Evolutionary conservation across 306 rosid species (phyloP).

Genomic region (Lotus japonicus): DNA sequence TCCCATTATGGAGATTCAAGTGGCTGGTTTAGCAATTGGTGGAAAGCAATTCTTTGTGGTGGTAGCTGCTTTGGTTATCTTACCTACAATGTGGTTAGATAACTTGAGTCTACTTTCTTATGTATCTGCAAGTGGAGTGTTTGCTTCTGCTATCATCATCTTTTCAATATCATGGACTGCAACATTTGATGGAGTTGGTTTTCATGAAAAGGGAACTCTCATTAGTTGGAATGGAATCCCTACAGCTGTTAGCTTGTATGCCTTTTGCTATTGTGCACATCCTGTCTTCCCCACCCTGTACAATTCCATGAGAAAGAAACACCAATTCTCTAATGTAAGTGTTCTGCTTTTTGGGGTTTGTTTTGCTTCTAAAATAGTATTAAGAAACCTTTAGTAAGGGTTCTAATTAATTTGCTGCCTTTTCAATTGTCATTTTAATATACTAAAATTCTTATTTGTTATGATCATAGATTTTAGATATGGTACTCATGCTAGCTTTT

Average conservation of each 20-base stretch:
- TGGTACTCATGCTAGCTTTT: too few relatives aligned
- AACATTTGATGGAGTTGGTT: constrained; percentile 50
- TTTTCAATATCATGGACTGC: constrained; percentile 60
- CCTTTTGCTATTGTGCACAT: constrained; percentile 86
- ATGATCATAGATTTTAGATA: too few relatives aligned
- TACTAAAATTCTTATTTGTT: too few relatives aligned
- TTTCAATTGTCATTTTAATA: too few relatives aligned
- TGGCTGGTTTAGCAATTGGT: constrained; percentile 35
- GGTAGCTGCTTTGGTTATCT: constrained; percentile 43
- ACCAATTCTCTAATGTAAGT: constrained; percentile 78
- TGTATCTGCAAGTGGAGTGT: constrained; percentile 77
- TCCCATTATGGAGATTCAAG: constrained; percentile 27
- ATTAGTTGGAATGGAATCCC: constrained; percentile 60
- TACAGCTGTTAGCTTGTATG: constrained; percentile 61
- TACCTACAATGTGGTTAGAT: constrained; percentile 78
- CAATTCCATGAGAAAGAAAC: constrained; percentile 67
- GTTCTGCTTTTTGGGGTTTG: neutral
- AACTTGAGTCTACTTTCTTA: constrained; percentile 65
- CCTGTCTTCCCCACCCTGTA: constrained; percentile 82
- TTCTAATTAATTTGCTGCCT: too few relatives aligned
- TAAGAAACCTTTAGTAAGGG: too few relatives aligned
- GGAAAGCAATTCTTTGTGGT: constrained; percentile 49
- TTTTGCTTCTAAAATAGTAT: neutral
- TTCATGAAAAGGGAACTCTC: constrained; percentile 39
- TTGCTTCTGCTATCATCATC: constrained; percentile 61